A percentile compares a stretch with the other conserved stretches of the same genome.
Evolutionary conservation across 495 filamentous ascomycete species (phyloP).

Genomic region (Neurospora sp.): DNA sequence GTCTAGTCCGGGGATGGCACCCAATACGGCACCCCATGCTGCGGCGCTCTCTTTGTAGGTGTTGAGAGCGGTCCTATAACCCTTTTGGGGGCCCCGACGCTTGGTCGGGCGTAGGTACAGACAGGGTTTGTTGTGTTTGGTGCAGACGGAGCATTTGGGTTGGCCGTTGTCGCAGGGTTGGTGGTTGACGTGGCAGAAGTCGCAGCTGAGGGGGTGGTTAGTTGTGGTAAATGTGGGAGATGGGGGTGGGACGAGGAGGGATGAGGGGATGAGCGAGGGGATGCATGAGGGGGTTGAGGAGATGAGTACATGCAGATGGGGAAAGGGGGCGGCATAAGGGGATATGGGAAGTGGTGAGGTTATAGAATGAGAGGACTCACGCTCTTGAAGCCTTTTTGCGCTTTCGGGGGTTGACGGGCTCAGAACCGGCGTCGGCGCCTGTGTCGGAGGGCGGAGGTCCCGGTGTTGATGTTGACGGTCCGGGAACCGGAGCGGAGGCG

Average conservation of each 20-base stretch:
- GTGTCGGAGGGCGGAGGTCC: conserved; percentile 11
- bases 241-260: background rate
- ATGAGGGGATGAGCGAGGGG: background rate
- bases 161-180: conserved; percentile 31
- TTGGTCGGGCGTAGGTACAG: conserved; percentile 27
- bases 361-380: conserved; percentile 8
- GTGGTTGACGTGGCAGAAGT: conserved; percentile 31
- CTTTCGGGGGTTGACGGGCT: conserved; percentile 28
- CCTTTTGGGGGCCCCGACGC: conserved; percentile 28
- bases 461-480: conserved; percentile 4
- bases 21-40: conserved; percentile 27
- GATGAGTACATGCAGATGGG: background rate
- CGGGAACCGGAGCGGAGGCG: background rate
- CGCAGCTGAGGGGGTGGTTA: conserved; percentile 17
- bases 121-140: conserved; percentile 28
- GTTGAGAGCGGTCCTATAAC: conserved; percentile 29
- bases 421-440: conserved; percentile 19
- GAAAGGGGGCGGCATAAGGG: background rate
- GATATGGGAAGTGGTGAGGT: background rate
- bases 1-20: conserved; percentile 26
- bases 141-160: conserved; percentile 25
- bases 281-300: background rate
- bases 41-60: conserved; percentile 31
- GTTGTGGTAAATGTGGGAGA: too few species aligned
- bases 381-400: conserved; percentile 30